Base-by-base conservation (phyloP, 495 filamentous ascomycete species). In the Podospora conica region DNA sequence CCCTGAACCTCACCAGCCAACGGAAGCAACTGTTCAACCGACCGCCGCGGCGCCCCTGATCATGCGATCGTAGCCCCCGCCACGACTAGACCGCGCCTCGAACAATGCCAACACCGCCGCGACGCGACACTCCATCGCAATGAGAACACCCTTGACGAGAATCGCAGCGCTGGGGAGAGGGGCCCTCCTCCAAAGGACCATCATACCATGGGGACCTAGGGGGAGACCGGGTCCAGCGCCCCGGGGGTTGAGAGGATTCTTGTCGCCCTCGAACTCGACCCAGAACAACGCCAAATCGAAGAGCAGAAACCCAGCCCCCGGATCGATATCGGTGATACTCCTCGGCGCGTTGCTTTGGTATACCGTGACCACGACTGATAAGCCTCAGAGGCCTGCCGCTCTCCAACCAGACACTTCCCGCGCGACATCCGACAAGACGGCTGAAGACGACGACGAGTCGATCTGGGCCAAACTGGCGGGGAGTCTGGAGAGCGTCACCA, bases 381-480 rank as follows among this genome's bases (percentile, higher is more conserved):
- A 23, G 23, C 60, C 74, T 27, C 77, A 74, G 68, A 71, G 60
- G 54, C 68, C 68, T 22, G 65, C 69, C 56, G 53, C 60, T 4
- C 64, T 61, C 67, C 61, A 67, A n/a, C 18, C 23, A 40, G 21
- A 57, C 40, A 25, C 40, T 48, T 18, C 33, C 58, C 10, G 25
- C 11, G 29, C 31, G 25, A 28, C 28, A 29, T 4, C 22, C 4
- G 58, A 59, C 9, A 53, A 33, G 29, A 20, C 29, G 4, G 53
- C 48, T 28, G 21, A 53, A 31, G 60, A 66, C 9, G 66, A 23
- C 15, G 65, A 68, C 29, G 60, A 71, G 31, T 83, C 81, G 9
- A 80, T 87, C 11, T 91, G 88, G 89, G 77, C 80, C 10, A 78
- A 75, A 24, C 86, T 92, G 69, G 72, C 85, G 9, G 76, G 76